Base-by-base conservation (phyloP, 768 basidiomycete genomes). In the Brasilioporus rufonigricans region DNA sequence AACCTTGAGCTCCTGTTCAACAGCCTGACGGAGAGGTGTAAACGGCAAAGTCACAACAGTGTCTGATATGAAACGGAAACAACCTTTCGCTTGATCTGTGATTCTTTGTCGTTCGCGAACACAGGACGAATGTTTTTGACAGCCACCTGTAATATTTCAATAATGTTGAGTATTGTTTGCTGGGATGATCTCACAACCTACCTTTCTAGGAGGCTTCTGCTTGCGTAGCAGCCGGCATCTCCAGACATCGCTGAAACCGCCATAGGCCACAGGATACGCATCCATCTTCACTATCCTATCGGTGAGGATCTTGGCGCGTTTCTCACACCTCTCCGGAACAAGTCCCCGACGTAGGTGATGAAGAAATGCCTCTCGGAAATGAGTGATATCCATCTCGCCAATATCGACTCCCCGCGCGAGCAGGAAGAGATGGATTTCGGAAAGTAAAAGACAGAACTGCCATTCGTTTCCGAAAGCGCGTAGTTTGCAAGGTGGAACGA, bases 201-300 rank as follows among this genome's bases (percentile, higher is more conserved):
- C 65, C 53, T 26, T 60, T 29, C 41, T 0, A 5, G 43, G 39
- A 48, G 52, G 50, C 35, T 5, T 29, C 2, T 32, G 44, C 13
- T n/a, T 18, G 31, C 2, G 0, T 35, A 9, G 39, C 27, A 62
- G 38, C 18, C 31, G n/a, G 19, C 70, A 71, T 5, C 50, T 35
- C 68, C 70, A 69, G 49, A 69, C 41, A 2, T 69, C 68, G 18
- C 67, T 71, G 55, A 71, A 69, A 23, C 68, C 70, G 1, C 68
- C 68, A 36, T 61, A 55, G 0, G 68, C 70, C 0, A 24, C 54
- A 29, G 70, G 70, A 52, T 69, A 63, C 10, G 44, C 35, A 18
- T 58, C 10, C 8, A 24, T 53, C 43, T 13, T 67, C 48, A 19
- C 29, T 45, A 69, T 43, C 26, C 27, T 44, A 1, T 53, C 10